Percentiles rank a stretch among this genome's conserved stretches.
Evolutionary conservation across 306 rosid species (phyloP).

Genomic region (Lupinus albus): DNA sequence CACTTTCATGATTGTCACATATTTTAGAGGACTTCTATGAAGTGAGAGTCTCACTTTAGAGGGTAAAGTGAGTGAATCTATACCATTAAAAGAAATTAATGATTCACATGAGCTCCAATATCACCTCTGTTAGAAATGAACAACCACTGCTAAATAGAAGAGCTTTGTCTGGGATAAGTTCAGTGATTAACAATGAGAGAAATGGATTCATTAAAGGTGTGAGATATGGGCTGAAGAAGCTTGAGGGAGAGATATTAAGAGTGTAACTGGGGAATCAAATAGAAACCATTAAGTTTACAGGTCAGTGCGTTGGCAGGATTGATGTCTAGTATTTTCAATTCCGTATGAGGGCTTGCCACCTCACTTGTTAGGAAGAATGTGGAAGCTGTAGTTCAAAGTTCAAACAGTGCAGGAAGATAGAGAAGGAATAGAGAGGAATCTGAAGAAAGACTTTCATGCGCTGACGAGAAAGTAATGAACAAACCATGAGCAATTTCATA

Average conservation of each 20-base stretch:
- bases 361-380: constrained; percentile 7
- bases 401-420: constrained; percentile 7
- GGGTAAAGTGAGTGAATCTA: no score
- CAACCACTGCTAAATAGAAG: neutral
- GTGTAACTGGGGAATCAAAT: neutral
- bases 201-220: neutral
- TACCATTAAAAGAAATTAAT: no score
- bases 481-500: constrained; percentile 14
- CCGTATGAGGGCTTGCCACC: neutral
- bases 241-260: neutral
- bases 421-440: neutral
- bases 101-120: neutral
- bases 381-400: neutral
- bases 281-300: constrained; percentile 20
- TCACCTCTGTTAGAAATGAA: neutral
- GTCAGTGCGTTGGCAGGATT: constrained; percentile 10
- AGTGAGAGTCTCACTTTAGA: no score
- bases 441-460: neutral
- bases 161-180: neutral
- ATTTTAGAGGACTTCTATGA: neutral
- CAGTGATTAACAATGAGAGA: constrained; percentile 1
- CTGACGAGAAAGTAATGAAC: neutral
- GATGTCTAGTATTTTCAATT: constrained; percentile 4
- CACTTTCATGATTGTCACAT: constrained; percentile 17
- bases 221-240: constrained; percentile 6